Conservation (phyloP, 2,329 filamentous ascomycete species). For the Anisogramma anomala region DNA sequence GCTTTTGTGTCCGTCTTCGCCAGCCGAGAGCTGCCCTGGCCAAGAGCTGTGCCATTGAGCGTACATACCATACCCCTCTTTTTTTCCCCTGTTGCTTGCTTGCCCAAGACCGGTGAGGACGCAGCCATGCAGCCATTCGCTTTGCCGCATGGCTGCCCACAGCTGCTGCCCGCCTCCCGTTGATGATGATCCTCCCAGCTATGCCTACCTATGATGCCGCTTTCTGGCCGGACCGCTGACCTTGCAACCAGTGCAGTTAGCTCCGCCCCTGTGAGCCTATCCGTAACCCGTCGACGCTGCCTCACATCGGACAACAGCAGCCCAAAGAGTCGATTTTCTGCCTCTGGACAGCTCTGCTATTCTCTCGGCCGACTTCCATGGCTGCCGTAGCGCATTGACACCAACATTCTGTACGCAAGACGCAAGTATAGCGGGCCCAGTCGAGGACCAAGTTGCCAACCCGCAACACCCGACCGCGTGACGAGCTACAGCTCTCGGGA, state of each 20-base stretch:
- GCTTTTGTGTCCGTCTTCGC: slow-evolving; percentile 1
- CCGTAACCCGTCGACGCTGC: slow-evolving; percentile 9
- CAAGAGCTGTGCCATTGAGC: slow-evolving; percentile 6
- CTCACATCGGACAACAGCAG: slow-evolving; percentile 8
- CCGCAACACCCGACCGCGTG: no score
- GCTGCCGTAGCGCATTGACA: not conserved
- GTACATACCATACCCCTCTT: slow-evolving; percentile 15
- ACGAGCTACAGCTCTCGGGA: no score
- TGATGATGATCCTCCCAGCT: slow-evolving; percentile 1
- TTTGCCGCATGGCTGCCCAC: slow-evolving; percentile 11
- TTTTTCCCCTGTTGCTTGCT: slow-evolving; percentile 5
- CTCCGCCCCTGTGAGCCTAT: slow-evolving; percentile 3
- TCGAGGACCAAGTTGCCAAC: no score
- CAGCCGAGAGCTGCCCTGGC: no score
- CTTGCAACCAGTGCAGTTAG: slow-evolving; percentile 11
- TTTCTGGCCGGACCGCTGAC: slow-evolving; percentile 8
- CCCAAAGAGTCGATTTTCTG: not conserved
- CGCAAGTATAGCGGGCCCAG: no score
- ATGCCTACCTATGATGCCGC: slow-evolving; percentile 2
- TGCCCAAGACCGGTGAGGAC: slow-evolving; percentile 11
- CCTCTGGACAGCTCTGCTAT: not conserved
- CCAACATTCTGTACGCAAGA: no score
- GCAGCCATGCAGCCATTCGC: slow-evolving; percentile 4
- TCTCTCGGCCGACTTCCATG: not conserved
- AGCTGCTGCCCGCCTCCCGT: slow-evolving; percentile 9